Conservation (phyloP, 2,329 filamentous ascomycete species). For the Paecilomyces niveus region DNA sequence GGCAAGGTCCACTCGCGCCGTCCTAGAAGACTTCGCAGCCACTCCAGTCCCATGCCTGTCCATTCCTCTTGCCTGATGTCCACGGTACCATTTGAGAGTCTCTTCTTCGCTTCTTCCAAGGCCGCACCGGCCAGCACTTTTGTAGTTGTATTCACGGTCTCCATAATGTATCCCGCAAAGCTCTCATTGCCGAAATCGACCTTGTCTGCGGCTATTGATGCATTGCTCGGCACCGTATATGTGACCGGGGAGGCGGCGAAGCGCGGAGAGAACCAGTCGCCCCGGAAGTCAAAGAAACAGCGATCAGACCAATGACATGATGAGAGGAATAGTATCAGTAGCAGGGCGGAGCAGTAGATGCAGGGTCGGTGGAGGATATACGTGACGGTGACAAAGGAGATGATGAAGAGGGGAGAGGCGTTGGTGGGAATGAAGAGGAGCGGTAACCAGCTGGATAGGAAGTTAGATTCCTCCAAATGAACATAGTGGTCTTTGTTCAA, state of each 20-base stretch:
- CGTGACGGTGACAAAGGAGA: conserved; percentile 84
- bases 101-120: conserved; percentile 51
- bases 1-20: conserved; percentile 84
- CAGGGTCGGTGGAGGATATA: conserved; percentile 96
- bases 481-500: not conserved
- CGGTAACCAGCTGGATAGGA: conserved; percentile 62
- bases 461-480: conserved; percentile 1
- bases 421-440: conserved; percentile 85
- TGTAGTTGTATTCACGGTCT: conserved; percentile 61
- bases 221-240: conserved; percentile 18
- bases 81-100: conserved; percentile 22
- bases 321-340: conserved; percentile 88
- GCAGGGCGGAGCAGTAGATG: conserved; percentile 94
- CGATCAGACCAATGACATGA: conserved; percentile 84
- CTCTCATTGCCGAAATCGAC: conserved; percentile 25
- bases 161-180: conserved; percentile 31
- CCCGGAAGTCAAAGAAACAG: conserved; percentile 87
- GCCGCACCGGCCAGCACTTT: conserved; percentile 60
- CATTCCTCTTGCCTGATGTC: conserved; percentile 51
- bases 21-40: conserved; percentile 74
- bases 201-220: conserved; percentile 10
- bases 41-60: conserved; percentile 75
- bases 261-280: conserved; percentile 90
- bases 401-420: conserved; percentile 75
- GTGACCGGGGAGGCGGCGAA: conserved; percentile 33